Conservation (phyloP, 2,329 filamentous ascomycete species). For the Dothidotthia symphoricarpi region DNA sequence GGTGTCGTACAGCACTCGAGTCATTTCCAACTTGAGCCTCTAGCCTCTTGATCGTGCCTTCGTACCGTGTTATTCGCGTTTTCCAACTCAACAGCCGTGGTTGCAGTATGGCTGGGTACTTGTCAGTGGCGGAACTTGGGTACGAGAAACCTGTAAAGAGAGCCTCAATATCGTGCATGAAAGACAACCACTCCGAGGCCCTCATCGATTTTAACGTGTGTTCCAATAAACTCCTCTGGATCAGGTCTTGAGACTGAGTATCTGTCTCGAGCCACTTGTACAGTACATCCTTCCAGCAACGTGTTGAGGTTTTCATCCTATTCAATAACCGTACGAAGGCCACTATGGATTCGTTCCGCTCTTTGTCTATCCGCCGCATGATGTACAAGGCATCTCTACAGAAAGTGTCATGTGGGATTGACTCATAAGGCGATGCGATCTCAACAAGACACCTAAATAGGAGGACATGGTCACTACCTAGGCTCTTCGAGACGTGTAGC, state of each 20-base stretch:
- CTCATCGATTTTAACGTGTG: conserved; percentile 19
- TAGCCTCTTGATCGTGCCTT: conserved; percentile 16
- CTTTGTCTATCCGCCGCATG: conserved; percentile 4
- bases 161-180: conserved; percentile 18
- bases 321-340: conserved; percentile 18
- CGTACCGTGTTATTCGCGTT: conserved; percentile 3
- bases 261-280: conserved; percentile 15
- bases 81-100: conserved; percentile 4
- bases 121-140: too few relatives aligned
- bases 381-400: conserved; percentile 11
- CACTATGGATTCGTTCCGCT: conserved; percentile 13
- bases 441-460: conserved; percentile 20
- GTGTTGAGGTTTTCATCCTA: conserved; percentile 2
- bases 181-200: conserved; percentile 21
- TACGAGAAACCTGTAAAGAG: conserved; percentile 16
- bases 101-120: conserved; percentile 6
- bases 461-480: conserved; percentile 5
- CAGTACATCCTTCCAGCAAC: conserved; percentile 25
- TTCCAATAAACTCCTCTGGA: conserved; percentile 8
- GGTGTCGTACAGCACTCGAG: conserved; percentile 9
- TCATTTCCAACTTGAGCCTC: conserved; percentile 12
- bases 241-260: background rate
- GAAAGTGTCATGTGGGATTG: conserved; percentile 10
- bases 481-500: conserved; percentile 13
- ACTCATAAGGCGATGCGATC: conserved; percentile 9